Conservation (phyloP, 2,329 filamentous ascomycete genomes). For the Ophiostoma piceae region DNA sequence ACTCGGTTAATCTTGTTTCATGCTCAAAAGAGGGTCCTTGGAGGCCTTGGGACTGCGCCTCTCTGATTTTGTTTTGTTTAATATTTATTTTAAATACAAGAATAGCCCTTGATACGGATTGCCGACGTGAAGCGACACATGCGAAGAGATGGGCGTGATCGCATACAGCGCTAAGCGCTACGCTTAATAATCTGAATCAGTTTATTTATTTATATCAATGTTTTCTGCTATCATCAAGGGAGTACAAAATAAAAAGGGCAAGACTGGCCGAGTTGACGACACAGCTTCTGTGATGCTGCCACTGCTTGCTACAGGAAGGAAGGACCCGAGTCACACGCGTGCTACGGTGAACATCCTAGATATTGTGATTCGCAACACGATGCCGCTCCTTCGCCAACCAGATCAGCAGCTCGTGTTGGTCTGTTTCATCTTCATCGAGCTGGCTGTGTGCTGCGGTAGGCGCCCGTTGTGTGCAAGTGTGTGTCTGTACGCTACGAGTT, state of each 20-base stretch:
- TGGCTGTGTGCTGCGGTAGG: background rate
- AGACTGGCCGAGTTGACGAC: background rate
- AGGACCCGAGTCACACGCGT: background rate
- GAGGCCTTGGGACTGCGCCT: background rate
- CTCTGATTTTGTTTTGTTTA: background rate
- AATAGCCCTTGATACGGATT: background rate
- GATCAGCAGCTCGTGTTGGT: background rate
- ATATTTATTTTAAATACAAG: background rate
- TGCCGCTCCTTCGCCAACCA: background rate
- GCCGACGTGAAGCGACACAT: background rate
- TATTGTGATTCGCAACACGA: background rate
- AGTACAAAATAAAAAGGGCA: background rate
- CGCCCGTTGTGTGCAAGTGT: slow-evolving; percentile 3
- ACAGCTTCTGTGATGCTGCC: background rate
- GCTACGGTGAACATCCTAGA: background rate
- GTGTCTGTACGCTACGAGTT: background rate
- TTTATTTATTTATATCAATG: too few relatives aligned
- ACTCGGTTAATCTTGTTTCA: slow-evolving; percentile 4
- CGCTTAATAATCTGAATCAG: background rate
- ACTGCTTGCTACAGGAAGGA: background rate
- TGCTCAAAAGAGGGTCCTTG: slow-evolving; percentile 8
- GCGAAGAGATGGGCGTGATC: background rate
- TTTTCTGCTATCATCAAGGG: too few relatives aligned
- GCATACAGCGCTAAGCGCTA: background rate
- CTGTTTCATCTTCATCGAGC: background rate